A percentile compares a stretch with the other conserved stretches of the same genome.
These are phyloP conservation scores for Bremia lactucae DNA, from an alignment of 352 stramenopile genomes.

Conservation along the genomic window DNA sequence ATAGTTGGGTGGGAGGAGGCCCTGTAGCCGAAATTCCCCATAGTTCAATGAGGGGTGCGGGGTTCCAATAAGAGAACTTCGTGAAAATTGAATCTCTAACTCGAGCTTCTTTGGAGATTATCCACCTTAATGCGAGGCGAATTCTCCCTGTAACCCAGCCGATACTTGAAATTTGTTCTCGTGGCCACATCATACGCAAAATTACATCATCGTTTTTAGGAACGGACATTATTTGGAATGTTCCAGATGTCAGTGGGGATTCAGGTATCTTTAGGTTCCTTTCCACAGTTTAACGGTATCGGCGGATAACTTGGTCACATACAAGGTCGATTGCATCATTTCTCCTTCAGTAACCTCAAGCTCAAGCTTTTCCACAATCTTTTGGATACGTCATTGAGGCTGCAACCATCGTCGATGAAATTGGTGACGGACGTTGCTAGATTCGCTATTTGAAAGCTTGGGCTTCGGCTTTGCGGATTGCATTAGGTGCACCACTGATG, in stretches of 20 bases:
- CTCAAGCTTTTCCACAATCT: neutral
- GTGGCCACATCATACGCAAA: neutral
- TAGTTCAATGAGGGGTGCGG: too few species aligned
- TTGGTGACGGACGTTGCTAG: neutral
- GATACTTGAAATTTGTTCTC: neutral
- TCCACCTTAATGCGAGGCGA: neutral
- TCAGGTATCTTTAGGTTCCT: neutral
- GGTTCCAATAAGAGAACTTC: too few species aligned
- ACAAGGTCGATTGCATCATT: neutral
- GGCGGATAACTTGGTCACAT: neutral
- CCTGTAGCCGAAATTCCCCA: too few species aligned
- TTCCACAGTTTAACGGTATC: neutral
- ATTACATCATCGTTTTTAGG: neutral
- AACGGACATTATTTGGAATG: neutral
- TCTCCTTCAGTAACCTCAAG: neutral
- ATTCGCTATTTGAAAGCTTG: neutral
- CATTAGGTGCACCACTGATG: neutral
- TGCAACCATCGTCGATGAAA: neutral
- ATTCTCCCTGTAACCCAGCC: neutral
- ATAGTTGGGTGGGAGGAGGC: too few species aligned
- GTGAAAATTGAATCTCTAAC: too few species aligned
- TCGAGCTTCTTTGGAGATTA: too few species aligned
- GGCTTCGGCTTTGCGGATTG: neutral
- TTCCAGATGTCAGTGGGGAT: neutral
- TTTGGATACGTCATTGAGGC: neutral